Percentiles rank a stretch among this genome's conserved stretches.
Evolutionary conservation across 2,329 filamentous ascomycete species (phyloP).

Genomic region (Amylocarpus encephaloides): DNA sequence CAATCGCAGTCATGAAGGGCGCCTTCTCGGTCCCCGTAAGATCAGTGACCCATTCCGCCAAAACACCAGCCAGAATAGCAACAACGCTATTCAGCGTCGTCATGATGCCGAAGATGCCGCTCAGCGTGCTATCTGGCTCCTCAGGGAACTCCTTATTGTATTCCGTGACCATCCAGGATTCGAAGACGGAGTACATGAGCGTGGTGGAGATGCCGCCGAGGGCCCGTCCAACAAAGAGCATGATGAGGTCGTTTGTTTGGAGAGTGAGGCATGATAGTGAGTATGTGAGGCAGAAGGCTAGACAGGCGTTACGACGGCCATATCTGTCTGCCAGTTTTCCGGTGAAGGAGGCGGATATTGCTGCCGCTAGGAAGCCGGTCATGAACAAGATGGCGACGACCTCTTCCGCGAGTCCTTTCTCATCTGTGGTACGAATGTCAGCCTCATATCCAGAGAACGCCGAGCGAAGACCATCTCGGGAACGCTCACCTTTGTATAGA

Average conservation of each 20-base stretch:
- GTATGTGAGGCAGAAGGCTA: constrained; percentile 48
- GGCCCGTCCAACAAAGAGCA: constrained; percentile 46
- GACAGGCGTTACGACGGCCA: constrained; percentile 41
- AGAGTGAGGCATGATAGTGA: constrained; percentile 46
- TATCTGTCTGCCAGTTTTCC: constrained; percentile 22
- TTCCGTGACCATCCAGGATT: constrained; percentile 57
- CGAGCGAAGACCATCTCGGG: background rate
- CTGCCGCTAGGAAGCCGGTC: constrained; percentile 23
- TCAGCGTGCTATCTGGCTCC: constrained; percentile 36
- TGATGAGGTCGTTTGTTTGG: constrained; percentile 35
- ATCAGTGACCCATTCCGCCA: constrained; percentile 43
- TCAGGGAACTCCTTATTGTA: constrained; percentile 41
- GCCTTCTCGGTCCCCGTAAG: constrained; percentile 41
- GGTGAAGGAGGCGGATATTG: constrained; percentile 23
- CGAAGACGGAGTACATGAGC: constrained; percentile 52
- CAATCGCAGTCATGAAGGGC: constrained; percentile 43
- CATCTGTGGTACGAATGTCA: constrained; percentile 8
- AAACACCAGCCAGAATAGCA: constrained; percentile 46
- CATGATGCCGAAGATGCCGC: constrained; percentile 45
- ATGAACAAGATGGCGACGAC: constrained; percentile 22
- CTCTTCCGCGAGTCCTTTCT: constrained; percentile 23
- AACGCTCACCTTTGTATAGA: constrained; percentile 23
- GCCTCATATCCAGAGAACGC: background rate
- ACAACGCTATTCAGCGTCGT: constrained; percentile 46
- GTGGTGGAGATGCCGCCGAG: constrained; percentile 51